phyloP scores from a whole-genome alignment of 768 basidiomycete genomes.

The Strobilomyces confusus region DNA sequence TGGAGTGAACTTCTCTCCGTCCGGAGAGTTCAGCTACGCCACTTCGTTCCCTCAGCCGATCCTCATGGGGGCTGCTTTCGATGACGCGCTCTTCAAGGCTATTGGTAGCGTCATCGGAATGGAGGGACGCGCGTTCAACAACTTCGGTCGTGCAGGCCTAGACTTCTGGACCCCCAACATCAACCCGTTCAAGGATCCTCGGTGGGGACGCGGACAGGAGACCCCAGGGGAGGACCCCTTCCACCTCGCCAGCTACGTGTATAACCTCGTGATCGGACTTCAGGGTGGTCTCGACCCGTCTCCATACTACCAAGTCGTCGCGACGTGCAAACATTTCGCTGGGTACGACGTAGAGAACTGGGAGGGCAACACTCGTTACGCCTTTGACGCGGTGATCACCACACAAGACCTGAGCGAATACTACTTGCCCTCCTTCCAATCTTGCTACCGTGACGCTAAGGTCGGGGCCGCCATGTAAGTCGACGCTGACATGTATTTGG shows the following conservation, averaged over 20 bases:
- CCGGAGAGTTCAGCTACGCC: conserved; percentile 52
- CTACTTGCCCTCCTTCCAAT: conserved; percentile 54
- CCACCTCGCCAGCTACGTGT: conserved; percentile 50
- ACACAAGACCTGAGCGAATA: conserved; percentile 54
- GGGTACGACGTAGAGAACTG: conserved; percentile 58
- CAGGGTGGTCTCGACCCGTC: conserved; percentile 55
- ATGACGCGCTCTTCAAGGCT: conserved; percentile 47
- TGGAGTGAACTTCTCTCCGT: conserved; percentile 45
- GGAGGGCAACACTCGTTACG: conserved; percentile 45
- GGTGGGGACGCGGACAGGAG: conserved; percentile 61
- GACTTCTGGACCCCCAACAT: conserved; percentile 57
- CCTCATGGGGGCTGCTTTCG: conserved; percentile 50
- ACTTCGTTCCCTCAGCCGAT: conserved; percentile 60
- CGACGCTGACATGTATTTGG: background rate
- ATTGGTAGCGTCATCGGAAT: conserved; percentile 51
- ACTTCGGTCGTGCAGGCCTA: conserved; percentile 46
- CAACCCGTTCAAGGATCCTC: conserved; percentile 54
- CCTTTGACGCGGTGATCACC: conserved; percentile 52
- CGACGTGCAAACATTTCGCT: conserved; percentile 60
- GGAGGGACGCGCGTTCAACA: conserved; percentile 58
- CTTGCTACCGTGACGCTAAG: conserved; percentile 57
- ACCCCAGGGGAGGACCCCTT: conserved; percentile 60
- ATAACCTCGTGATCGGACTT: conserved; percentile 49
- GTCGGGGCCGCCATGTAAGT: conserved; percentile 50
- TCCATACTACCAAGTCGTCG: conserved; percentile 47